Percentiles rank a stretch among this genome's conserved stretches.
Evolutionary conservation across 805 yeast genomes (phyloP).

Genomic region (Zygotorulaspora florentina): DNA sequence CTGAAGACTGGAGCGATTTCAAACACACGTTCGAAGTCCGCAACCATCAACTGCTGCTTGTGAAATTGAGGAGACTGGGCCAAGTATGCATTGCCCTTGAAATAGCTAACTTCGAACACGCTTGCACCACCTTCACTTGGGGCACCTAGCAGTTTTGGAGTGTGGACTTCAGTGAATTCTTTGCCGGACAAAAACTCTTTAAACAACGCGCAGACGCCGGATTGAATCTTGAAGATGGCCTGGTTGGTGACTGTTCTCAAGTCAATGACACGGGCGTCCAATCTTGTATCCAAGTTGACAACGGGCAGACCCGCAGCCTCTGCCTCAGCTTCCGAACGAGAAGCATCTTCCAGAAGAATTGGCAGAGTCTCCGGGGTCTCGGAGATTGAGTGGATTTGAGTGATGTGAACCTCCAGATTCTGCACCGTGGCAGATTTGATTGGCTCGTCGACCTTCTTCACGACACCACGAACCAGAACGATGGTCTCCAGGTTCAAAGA

Average conservation of each 20-base stretch:
- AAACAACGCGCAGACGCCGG: constrained; percentile 84
- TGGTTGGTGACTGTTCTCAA: constrained; percentile 96
- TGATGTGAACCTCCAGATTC: constrained; percentile 78
- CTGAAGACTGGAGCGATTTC: constrained; percentile 98
- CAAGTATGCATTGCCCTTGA: constrained; percentile 86
- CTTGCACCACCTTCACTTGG: constrained; percentile 98
- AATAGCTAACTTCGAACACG: constrained; percentile 89
- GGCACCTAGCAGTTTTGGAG: constrained; percentile 93
- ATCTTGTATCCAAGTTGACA: constrained; percentile 92
- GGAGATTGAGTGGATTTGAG: constrained; percentile 68
- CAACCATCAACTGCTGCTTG: constrained; percentile 97
- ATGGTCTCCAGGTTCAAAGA: constrained; percentile 82
- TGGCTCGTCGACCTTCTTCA: constrained; percentile 77
- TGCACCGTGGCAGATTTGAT: constrained; percentile 89
- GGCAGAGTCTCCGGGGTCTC: constrained; percentile 94
- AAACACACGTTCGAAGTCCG: constrained; percentile 93
- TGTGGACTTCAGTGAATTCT: constrained; percentile 86
- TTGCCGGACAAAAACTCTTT: constrained; percentile 72
- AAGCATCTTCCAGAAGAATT: constrained; percentile 91
- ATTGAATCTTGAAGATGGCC: constrained; percentile 90
- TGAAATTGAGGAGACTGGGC: constrained; percentile 98
- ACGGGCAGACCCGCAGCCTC: constrained; percentile 88
- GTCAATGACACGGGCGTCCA: constrained; percentile 93
- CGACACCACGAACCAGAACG: constrained; percentile 83
- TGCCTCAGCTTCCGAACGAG: constrained; percentile 91